Base-by-base conservation (phyloP, 345 rosid species). In the Anacardium occidentale region DNA sequence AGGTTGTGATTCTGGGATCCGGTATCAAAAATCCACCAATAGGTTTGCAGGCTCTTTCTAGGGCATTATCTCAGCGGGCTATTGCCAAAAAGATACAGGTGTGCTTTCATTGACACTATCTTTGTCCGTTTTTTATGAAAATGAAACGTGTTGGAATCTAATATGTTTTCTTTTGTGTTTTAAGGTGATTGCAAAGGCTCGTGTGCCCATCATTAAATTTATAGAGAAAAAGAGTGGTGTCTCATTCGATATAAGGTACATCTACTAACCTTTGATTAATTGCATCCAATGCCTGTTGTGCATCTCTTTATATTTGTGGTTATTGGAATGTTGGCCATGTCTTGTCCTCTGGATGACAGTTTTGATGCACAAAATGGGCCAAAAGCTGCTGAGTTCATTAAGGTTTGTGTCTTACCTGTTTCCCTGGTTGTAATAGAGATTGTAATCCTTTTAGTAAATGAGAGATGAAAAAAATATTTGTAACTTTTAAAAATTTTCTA, bases 321-420 rank as follows among this genome's bases (percentile, higher is more conserved):
- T 37, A 34, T 22, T 24, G 20, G 15, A 14, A 34, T 34, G 22
- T 42, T 76, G 44, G 34, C 47, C 1, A 62, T 65, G 37, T 82
- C 45, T 71, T 29, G 12, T 66, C 44, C 56, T 40, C 12, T 78
- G 50, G 42, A 17, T 51, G 57, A 69, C 91, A 94, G 98, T 79
- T 94, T 94, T 88, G 97, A 94, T 80, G 85, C 81, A 74, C 81
- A 84, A 40, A 90, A 89, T 83, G 98, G 98, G 77, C 98, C 98
- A 63, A 89, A 83, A 84, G 98, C 98, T 68, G 98, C 97, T 60
- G 97, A 88, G 26, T 89, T 89, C 78, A 94, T 94, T 56, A 82
- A 89, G 98, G 97, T 94, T 77, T 78, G 85, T 85, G 66, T 45
- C 72, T 47, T 61, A 26, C 44, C 56, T 26, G 6, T 68, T 20